Evolutionary conservation across 192 early-diverging fungal species (phyloP).

Genomic region (Gonapodya prolifera): DNA sequence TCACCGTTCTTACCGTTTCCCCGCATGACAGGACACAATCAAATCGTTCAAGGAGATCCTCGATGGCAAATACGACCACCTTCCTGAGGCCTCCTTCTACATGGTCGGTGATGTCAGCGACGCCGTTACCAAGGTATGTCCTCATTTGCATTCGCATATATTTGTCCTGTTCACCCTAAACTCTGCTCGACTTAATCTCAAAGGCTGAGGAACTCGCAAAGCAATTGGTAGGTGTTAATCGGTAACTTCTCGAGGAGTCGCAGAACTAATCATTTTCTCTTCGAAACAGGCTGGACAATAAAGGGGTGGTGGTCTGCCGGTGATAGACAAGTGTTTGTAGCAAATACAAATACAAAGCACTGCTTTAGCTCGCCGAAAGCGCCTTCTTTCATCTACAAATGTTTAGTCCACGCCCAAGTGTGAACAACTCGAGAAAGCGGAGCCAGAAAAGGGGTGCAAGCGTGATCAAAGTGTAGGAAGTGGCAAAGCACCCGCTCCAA

Average conservation of each 20-base stretch:
- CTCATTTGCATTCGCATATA: neutral
- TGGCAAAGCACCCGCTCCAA: too few species aligned
- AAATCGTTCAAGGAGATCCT: slow-evolving; percentile 96
- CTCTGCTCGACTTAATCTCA: neutral
- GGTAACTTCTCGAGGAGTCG: neutral
- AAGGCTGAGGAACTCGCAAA: neutral
- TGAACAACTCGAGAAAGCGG: too few species aligned
- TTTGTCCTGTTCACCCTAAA: neutral
- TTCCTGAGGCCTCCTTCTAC: slow-evolving; percentile 95
- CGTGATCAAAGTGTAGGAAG: too few species aligned
- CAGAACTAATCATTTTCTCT: neutral
- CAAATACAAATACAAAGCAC: too few species aligned
- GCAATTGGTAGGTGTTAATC: neutral
- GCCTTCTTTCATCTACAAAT: too few species aligned
- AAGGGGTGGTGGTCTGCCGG: too few species aligned
- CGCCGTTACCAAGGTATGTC: slow-evolving; percentile 55
- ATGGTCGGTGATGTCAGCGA: slow-evolving; percentile 97
- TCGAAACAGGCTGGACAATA: neutral
- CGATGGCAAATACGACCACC: slow-evolving; percentile 88
- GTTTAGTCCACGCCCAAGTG: too few species aligned
- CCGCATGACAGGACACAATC: slow-evolving; percentile 83
- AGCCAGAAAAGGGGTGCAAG: too few species aligned
- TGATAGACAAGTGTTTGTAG: too few species aligned
- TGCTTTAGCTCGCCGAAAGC: too few species aligned
- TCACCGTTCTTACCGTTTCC: slow-evolving; percentile 12